Base-by-base conservation (phyloP, 2,329 filamentous ascomycete genomes). In the Hymenoscyphus infarciens region DNA sequence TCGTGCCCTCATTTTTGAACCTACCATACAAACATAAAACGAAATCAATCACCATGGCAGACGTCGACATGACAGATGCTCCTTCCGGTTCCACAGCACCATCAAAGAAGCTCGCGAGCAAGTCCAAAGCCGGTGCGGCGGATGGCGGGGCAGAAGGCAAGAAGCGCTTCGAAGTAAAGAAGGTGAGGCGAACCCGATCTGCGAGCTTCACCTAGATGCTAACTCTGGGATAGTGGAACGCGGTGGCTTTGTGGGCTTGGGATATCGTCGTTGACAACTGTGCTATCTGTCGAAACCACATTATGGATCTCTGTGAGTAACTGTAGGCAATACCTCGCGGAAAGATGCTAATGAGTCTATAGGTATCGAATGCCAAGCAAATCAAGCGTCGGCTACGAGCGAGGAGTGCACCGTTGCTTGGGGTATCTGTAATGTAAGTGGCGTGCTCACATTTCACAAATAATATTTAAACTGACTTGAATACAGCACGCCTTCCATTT, bases 201-300 rank as follows among this genome's bases (percentile, higher is more conserved):
- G 42, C 16, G 22, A 54, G 19, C 22, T 57, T 15, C 11, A 22
- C n/a, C 8, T 19, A 56, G 16, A 56, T 39, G 31, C 49, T 68
- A 58, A 68, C 59, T 6, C 49, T 63, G 27, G 2, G 67, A 53
- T 73, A 97, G 94, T 99, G 95, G 95, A 98, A 98, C 73, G 95
- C 95, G 0, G 95, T 99, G 59, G 93, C 95, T 49, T 83, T 99
- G 1, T 99, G 95, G 95, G 95, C 95, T 0, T 99, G 95, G 95
- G 95, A 99, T 75, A 99, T 99, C 64, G 93, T 98, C 35, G 95
- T 99, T 65, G 95, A 99, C 79, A 99, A 99, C 83, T 99, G 95
- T 76, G 95, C 95, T 72, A 99, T 99, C 75, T 99, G 95, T 82
- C 86, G 95, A 75, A 99, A 99, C 77, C 95, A 99, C 77, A 99